phyloP scores from a whole-genome alignment of 371 early-diverging fungal species.

The Racocetra persica region DNA sequence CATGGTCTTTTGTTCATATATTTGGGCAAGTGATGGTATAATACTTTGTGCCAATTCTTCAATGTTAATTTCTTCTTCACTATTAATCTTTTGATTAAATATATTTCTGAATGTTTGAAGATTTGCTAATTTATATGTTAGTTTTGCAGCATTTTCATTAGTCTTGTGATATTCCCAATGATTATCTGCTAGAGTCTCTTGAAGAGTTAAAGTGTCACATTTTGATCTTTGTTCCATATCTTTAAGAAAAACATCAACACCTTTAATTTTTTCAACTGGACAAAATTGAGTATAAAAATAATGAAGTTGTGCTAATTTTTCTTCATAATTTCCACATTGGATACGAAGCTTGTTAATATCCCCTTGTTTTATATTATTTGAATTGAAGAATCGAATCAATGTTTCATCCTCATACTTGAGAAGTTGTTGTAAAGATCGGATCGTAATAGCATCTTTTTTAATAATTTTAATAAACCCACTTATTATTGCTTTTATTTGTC shows the following conservation, averaged over 20 bases:
- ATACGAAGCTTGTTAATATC: background rate
- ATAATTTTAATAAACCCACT: background rate
- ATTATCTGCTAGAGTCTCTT: background rate
- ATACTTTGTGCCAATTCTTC: background rate
- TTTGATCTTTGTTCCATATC: constrained; percentile 13
- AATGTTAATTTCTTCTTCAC: background rate
- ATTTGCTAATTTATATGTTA: background rate
- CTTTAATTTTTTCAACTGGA: background rate
- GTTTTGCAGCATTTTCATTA: background rate
- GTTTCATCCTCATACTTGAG: background rate
- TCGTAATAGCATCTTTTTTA: background rate
- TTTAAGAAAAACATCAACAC: background rate
- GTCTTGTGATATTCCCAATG: constrained; percentile 1
- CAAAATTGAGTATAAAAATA: constrained; percentile 34
- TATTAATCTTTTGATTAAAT: constrained; percentile 8
- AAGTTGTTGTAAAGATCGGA: constrained; percentile 12
- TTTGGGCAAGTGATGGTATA: background rate
- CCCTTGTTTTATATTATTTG: background rate
- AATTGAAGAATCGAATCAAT: background rate
- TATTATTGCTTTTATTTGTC: background rate
- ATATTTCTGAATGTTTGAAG: constrained; percentile 21
- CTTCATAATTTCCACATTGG: background rate
- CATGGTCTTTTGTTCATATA: background rate
- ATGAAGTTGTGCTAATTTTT: background rate
- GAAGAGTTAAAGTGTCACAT: background rate